phyloP scores from a whole-genome alignment of 257 asterid species.

The Solanum habrochaites region DNA sequence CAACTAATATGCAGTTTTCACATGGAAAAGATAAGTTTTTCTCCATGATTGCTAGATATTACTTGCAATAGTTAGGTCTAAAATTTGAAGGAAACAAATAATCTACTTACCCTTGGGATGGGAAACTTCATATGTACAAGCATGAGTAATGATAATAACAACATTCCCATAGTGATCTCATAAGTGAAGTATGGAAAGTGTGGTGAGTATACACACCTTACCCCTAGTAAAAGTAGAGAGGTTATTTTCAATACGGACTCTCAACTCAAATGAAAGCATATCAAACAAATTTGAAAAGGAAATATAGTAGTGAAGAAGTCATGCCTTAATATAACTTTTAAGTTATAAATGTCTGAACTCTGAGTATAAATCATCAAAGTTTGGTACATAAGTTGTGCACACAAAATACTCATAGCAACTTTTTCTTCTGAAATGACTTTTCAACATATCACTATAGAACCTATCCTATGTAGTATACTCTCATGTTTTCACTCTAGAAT shows the following conservation, averaged over 20 bases:
- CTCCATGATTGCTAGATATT: not conserved
- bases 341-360: not conserved
- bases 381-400: not conserved
- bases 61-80: not conserved
- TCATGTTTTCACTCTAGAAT: constrained; percentile 10
- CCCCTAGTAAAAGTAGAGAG: not conserved
- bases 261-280: not conserved
- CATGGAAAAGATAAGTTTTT: not conserved
- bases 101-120: not conserved
- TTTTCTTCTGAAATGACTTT: not conserved
- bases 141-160: too few relatives aligned
- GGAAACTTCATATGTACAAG: not conserved
- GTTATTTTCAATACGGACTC: not conserved
- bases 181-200: not conserved
- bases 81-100: not conserved
- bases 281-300: not conserved
- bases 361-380: not conserved
- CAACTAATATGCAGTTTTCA: not conserved
- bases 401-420: not conserved
- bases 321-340: not conserved
- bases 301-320: not conserved
- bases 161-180: not conserved
- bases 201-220: not conserved
- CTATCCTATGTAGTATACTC: constrained; percentile 29
- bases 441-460: constrained; percentile 14